phyloP scores from a whole-genome alignment of 345 rosid species.

The Murraya paniculata region DNA sequence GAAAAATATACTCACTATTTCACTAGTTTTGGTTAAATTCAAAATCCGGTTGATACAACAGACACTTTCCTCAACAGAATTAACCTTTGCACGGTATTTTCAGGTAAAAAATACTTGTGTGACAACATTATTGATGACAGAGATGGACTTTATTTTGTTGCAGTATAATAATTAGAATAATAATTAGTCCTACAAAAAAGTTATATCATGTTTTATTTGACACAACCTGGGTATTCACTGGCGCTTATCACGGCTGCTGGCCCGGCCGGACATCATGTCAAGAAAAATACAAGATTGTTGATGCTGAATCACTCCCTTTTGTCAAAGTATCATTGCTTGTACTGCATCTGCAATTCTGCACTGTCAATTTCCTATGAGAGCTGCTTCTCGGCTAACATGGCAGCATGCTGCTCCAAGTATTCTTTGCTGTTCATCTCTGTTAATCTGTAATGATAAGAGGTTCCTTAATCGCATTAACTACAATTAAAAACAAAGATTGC shows the following conservation, averaged over 20 bases:
- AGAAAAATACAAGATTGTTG: not conserved
- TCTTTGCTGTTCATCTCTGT: slow-evolving; percentile 98
- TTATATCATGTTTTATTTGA: slow-evolving; percentile 11
- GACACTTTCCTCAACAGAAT: not conserved
- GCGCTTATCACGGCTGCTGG: not conserved
- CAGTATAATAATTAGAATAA: not conserved
- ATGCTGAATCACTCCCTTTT: not conserved
- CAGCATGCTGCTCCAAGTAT: slow-evolving; percentile 73
- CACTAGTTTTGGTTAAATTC: not conserved
- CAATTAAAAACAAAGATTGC: not conserved
- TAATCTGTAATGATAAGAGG: slow-evolving; percentile 42
- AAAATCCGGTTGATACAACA: not conserved
- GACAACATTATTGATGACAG: not conserved
- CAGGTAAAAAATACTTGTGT: not conserved
- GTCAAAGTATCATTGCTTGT: not conserved
- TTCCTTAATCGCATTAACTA: not conserved
- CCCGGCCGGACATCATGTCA: not conserved
- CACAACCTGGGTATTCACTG: not conserved
- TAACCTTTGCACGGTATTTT: too few species aligned
- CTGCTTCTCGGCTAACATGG: slow-evolving; percentile 33
- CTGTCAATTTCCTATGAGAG: slow-evolving; percentile 2
- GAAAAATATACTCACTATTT: not conserved
- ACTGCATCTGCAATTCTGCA: slow-evolving; percentile 2
- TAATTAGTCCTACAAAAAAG: not conserved
- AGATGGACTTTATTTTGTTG: not conserved